phyloP scores from a whole-genome alignment of 1,284 basidiomycete genomes.

The Tylopilus orsonianus region DNA sequence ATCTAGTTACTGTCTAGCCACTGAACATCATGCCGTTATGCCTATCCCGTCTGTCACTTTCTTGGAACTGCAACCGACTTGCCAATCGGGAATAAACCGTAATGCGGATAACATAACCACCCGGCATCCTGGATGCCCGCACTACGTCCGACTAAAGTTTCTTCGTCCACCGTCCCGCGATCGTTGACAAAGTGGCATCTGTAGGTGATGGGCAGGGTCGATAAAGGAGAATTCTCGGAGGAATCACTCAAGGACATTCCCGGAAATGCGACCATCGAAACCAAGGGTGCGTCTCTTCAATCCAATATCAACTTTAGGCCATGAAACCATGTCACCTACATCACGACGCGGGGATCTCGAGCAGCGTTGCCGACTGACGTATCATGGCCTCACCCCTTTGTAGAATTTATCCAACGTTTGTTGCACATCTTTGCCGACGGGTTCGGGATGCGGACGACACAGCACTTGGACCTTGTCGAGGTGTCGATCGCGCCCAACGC shows the following conservation, averaged over 20 bases:
- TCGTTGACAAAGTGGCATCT: too few relatives aligned
- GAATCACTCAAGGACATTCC: conserved; percentile 24
- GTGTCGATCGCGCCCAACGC: conserved; percentile 43
- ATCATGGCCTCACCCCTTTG: conserved; percentile 15
- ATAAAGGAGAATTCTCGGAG: conserved; percentile 1
- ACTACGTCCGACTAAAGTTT: not conserved
- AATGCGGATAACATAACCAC: too few relatives aligned
- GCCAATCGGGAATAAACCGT: not conserved
- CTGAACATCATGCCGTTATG: too few relatives aligned
- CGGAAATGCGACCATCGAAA: conserved; percentile 44
- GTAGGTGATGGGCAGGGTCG: conserved; percentile 10
- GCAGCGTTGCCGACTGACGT: too few relatives aligned
- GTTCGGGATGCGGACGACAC: conserved; percentile 22
- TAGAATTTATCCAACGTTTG: conserved; percentile 19
- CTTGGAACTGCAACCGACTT: conserved; percentile 2
- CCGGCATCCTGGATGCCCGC: not conserved
- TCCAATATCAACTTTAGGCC: too few relatives aligned
- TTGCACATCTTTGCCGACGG: conserved; percentile 8
- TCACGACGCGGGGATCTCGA: too few relatives aligned
- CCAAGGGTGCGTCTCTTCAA: conserved; percentile 37
- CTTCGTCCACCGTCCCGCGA: not conserved
- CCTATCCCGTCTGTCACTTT: too few relatives aligned
- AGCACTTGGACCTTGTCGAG: conserved; percentile 40
- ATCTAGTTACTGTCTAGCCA: too few relatives aligned
- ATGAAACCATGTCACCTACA: too few relatives aligned